Percentiles rank a stretch among this genome's conserved stretches.
Evolutionary conservation across 495 filamentous ascomycete species (phyloP).

Genomic region (Aspergillus funiculosus): DNA sequence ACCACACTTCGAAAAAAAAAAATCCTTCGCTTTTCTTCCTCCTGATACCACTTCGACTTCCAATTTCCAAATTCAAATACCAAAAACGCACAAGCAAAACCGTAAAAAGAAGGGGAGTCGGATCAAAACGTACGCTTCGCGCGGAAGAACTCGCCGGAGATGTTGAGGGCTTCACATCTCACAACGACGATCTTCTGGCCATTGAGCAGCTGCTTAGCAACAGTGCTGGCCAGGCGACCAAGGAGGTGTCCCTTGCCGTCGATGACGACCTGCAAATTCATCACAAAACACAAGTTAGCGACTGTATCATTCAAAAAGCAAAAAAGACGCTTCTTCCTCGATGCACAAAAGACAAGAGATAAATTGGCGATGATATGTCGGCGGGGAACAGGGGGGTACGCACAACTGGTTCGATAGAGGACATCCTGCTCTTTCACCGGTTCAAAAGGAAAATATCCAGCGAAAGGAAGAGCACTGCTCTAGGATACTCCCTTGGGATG

Average conservation of each 20-base stretch:
- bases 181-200: slow-evolving; percentile 99
- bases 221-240: slow-evolving; percentile 96
- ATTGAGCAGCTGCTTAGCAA: slow-evolving; percentile 98
- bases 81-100: slow-evolving; percentile 10
- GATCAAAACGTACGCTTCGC: slow-evolving; percentile 84
- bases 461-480: slow-evolving; percentile 32
- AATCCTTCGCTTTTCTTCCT: slow-evolving; percentile 8
- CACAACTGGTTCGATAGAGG: slow-evolving; percentile 94
- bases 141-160: slow-evolving; percentile 99
- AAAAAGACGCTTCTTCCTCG: background rate
- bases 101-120: slow-evolving; percentile 14
- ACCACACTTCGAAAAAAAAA: background rate
- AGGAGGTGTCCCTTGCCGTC: slow-evolving; percentile 99
- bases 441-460: slow-evolving; percentile 37
- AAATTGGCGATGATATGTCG: background rate
- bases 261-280: slow-evolving; percentile 71
- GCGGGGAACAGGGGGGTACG: slow-evolving; percentile 39
- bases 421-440: slow-evolving; percentile 74
- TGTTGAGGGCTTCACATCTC: slow-evolving; percentile 97
- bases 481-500: slow-evolving; percentile 40
- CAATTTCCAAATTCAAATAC: background rate
- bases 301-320: slow-evolving; percentile 2
- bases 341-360: background rate
- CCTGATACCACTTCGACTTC: no score
- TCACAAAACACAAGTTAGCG: slow-evolving; percentile 30